phyloP scores from a whole-genome alignment of 2,329 filamentous ascomycete species.

The Aureobasidium sp. region DNA sequence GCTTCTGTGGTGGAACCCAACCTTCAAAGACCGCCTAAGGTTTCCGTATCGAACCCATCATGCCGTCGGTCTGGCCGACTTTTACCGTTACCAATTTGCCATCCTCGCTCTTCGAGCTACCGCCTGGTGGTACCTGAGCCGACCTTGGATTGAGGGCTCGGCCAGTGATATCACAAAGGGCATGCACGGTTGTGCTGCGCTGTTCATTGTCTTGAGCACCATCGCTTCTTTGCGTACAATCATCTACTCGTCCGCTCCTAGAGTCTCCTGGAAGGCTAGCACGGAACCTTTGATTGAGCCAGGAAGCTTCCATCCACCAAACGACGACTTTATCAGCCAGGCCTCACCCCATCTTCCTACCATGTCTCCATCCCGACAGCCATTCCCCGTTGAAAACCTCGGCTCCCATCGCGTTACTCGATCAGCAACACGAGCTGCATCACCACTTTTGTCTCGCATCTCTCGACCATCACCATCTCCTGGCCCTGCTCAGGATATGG shows the following conservation, averaged over 20 bases:
- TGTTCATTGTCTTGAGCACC: conserved; percentile 38
- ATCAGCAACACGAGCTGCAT: conserved; percentile 11
- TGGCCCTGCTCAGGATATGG: conserved; percentile 18
- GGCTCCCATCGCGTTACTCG: conserved; percentile 17
- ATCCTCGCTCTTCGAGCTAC: conserved; percentile 48
- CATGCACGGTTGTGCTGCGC: conserved; percentile 48
- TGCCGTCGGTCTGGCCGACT: conserved; percentile 42
- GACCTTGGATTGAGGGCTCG: conserved; percentile 11
- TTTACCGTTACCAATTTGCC: conserved; percentile 58
- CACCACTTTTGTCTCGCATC: conserved; percentile 13
- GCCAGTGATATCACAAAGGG: conserved; percentile 22
- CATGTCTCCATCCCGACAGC: conserved; percentile 5
- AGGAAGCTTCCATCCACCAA: conserved; percentile 25
- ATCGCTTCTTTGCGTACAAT: conserved; percentile 13
- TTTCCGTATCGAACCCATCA: conserved; percentile 21
- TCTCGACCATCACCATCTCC: conserved; percentile 11
- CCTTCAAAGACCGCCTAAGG: conserved; percentile 21
- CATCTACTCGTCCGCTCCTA: neutral
- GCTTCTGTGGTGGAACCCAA: conserved; percentile 27
- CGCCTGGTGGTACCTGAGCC: conserved; percentile 25
- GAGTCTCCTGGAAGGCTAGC: conserved; percentile 11
- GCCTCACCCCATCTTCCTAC: neutral
- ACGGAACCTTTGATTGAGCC: conserved; percentile 12
- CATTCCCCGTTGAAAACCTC: conserved; percentile 29
- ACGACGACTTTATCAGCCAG: conserved; percentile 27